Evolutionary conservation across 805 yeast genomes (phyloP), one percentile per base, ranked within the genome.

Genomic region (Blastobotrys robertii): DNA sequence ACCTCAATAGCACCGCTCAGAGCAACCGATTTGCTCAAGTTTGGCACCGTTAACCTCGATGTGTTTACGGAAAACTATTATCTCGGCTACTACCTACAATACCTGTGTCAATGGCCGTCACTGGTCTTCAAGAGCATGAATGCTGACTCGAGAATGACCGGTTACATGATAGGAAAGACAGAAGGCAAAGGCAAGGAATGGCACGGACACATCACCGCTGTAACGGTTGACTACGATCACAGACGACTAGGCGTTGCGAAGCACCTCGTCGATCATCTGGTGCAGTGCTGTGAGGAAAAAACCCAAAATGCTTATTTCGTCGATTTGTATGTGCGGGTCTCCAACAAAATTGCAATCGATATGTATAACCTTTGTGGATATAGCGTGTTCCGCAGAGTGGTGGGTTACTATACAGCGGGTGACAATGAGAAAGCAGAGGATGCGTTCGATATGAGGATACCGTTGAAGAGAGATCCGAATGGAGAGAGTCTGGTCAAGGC

Each of bases 181-280:
- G 98, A 92, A 60, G 98, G 98, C 0, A 68, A 68, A 31, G 76
- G 72, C 4, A 76, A 72, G 38, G 92, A 87, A 46, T 90, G 97
- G 95, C 99, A 92, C 57, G 77, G 95, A 1, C 99, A 92, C 60
- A 87, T 92, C 39, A 86, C 97, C 0, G 97, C 98, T 0, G 95
- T 92, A 3, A 87, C 97, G 0, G 82, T 92, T 1, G 81, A 82
- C 46, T 80, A 84, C 9, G 79, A 77, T 41, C 90, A 81, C 60
- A 66, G 99, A 42, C 67, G 97, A 47, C 70, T 90, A 11, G 94
- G 95, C 1, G 66, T 92, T 33, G 98, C 97, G 1, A 76, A 87
- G 6, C 73, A 75, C 46, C 67, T 92, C 34, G 87, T 96, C 55
- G 66, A 74, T 38, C 76, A 84, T 46, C 65, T 92, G 35, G 87